A percentile compares a stretch with the other conserved stretches of the same genome.
Evolutionary conservation across 495 filamentous ascomycete genomes (phyloP).

Genomic region (Patellaria atrata): DNA sequence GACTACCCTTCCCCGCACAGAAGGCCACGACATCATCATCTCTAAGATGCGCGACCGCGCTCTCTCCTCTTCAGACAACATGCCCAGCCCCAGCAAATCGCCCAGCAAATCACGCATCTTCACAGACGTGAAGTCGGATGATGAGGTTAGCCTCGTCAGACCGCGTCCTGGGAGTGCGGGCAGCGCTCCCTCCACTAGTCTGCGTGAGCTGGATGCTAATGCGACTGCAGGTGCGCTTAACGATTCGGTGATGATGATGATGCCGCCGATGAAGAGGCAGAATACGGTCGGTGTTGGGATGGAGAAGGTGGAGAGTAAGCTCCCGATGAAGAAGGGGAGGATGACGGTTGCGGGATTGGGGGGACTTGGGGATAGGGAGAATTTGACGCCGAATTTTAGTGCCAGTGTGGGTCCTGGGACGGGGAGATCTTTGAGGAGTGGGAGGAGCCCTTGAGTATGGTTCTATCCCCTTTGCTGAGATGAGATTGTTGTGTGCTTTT

Average conservation of each 20-base stretch:
- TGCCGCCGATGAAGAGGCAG: conserved; percentile 22
- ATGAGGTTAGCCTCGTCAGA: conserved; percentile 7
- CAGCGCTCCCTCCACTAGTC: conserved; percentile 9
- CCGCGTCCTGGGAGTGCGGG: conserved; percentile 6
- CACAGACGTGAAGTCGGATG: conserved; percentile 1
- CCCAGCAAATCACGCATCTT: background rate
- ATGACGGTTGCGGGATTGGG: conserved; percentile 21
- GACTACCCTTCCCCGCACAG: conserved; percentile 60
- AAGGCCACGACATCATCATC: conserved; percentile 51
- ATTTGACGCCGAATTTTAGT: conserved; percentile 15
- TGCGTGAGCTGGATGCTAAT: conserved; percentile 29
- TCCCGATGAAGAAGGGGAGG: conserved; percentile 25
- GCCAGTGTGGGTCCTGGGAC: conserved; percentile 16
- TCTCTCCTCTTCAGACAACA: conserved; percentile 7
- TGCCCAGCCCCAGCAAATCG: conserved; percentile 24
- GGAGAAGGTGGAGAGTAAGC: conserved; percentile 12
- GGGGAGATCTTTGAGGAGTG: conserved; percentile 22
- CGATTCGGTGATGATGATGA: background rate
- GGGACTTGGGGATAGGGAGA: conserved; percentile 16
- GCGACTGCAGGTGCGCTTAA: conserved; percentile 11
- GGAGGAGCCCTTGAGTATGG: conserved; percentile 18
- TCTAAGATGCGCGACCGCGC: conserved; percentile 34
- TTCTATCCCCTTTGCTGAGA: no score
- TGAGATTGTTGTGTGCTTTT: no score
- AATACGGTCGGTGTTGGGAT: conserved; percentile 13